Base-by-base conservation (phyloP, 495 filamentous ascomycete species). In the Hypoxylon perforatum region DNA sequence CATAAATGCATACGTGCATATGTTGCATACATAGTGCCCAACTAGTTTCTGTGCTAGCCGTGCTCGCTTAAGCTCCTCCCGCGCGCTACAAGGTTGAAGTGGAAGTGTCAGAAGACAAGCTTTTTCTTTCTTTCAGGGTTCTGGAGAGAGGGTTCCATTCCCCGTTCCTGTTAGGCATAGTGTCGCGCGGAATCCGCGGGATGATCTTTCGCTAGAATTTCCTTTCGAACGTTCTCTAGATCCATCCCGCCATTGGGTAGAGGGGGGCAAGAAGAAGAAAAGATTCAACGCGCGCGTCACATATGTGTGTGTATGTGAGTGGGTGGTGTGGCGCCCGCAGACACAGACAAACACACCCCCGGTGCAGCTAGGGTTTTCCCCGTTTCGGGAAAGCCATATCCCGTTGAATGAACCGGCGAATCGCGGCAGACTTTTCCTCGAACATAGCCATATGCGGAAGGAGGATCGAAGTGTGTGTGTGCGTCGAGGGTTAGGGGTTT, bases 41-140 rank as follows among this genome's bases (percentile, higher is more conserved):
- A 35, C 11, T 15, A 41, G 38, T 41, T 1, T 41, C 17, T 49
- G n/a, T 30, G 45, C 25, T 44, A 58, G 36, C 17, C 49, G 42
- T 52, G 25, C 15, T 51, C 60, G 39, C 41, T 60, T 56, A 33
- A 51, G n/a, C 47, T 39, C 55, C 56, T 45, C 51, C 56, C 49
- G 55, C 38, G 45, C 59, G 60, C 55, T 69, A 57, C 50, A 10
- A n/a, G 56, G 25, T 53, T 45, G 19, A 39, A 65, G 61, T 1
- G 3, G 30, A 44, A 15, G 7, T 5, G 1, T 6, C n/a, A n/a
- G n/a, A 44, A 14, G 41, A 44, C 47, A 53, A 62, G 64, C 30
- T 61, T 61, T 56, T 59, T 52, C 59, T 33, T 33, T 9, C 30
- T 28, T n/a, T n/a, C n/a, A 59, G 57, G 58, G 59, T 63, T 36